These are phyloP conservation scores for Chaetomiaceae sp. DNA, from an alignment of 2,329 filamentous ascomycete species.

Conservation along the genomic window DNA sequence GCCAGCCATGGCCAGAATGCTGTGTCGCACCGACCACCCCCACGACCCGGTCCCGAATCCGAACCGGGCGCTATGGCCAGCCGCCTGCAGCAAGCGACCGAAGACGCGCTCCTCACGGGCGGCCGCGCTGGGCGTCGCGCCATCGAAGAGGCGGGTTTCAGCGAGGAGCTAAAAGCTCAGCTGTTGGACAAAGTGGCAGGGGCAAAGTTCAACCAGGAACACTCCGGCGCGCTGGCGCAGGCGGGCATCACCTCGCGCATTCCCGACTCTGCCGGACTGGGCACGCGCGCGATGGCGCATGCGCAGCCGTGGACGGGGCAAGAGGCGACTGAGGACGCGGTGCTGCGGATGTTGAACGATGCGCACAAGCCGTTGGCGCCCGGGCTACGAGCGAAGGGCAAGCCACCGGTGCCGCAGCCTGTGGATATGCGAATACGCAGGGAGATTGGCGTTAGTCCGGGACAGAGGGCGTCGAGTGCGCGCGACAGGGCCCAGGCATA, in stretches of 20 bases:
- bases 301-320: slow-evolving; percentile 71
- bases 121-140: slow-evolving; percentile 54
- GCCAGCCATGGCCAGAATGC: too few relatives aligned
- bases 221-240: slow-evolving; percentile 43
- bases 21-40: too few relatives aligned
- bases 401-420: slow-evolving; percentile 35
- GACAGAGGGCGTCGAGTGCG: slow-evolving; percentile 47
- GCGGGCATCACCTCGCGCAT: slow-evolving; percentile 34
- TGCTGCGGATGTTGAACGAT: slow-evolving; percentile 80
- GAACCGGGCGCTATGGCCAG: slow-evolving; percentile 46
- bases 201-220: slow-evolving; percentile 47
- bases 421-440: slow-evolving; percentile 48
- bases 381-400: slow-evolving; percentile 41
- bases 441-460: slow-evolving; percentile 34
- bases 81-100: slow-evolving; percentile 56
- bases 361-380: slow-evolving; percentile 62
- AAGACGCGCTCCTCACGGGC: slow-evolving; percentile 53
- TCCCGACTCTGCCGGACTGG: slow-evolving; percentile 55
- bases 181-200: slow-evolving; percentile 52
- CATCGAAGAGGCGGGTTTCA: slow-evolving; percentile 57
- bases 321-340: slow-evolving; percentile 67
- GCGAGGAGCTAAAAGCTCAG: slow-evolving; percentile 53
- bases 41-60: background rate
- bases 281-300: slow-evolving; percentile 61
- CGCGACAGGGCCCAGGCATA: slow-evolving; percentile 53